Base-by-base conservation (phyloP, 768 basidiomycete species). In the Tulasnella sp. region DNA sequence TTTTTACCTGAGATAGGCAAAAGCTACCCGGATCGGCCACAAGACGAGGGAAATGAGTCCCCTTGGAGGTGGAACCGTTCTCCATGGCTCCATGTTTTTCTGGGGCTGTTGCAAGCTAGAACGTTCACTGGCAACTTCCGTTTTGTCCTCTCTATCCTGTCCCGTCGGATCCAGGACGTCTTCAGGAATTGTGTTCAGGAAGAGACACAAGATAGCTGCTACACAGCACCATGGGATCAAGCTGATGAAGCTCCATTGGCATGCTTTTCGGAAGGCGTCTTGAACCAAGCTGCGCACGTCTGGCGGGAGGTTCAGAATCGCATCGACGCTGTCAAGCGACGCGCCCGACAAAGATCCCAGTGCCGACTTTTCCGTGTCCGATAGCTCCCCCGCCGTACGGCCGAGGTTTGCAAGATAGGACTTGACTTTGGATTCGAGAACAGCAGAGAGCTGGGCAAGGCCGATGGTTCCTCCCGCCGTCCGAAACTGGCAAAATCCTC, bases 391-490 rank as follows among this genome's bases (percentile, higher is more conserved):
- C 10, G 61, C 16, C 18, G 83, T 82, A 18, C 18, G 5, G 44
- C 44, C 18, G 44, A 46, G 81, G 39, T 80, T 70, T 18, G 79
- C 35, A 78, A 89, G 82, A 73, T 84, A 84, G 26, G 81, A 32
- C 40, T 82, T 82, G 40, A 87, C 88, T 82, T 85, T 87, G 40
- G 84, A 82, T 78, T 85, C 85, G 75, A 89, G 84, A 32, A 89
- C 83, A 10, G 88, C 86, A 55, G 85, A 84, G 74, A 88, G 88
- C 79, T 89, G 88, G 0, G 88, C 88, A 48, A 89, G 85, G 29
- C 88, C 88, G 46, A 88, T 81, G 0, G 88, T 88, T 10, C 88
- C 88, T 23, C 88, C 88, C 55, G 88, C 82, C 0, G 86, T 82
- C 18, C 86, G 85, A 82, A 86, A 87, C 87, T 88, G 29, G 18